Conservation (phyloP, 1,284 basidiomycete genomes). For the Tylopilus sp. region DNA sequence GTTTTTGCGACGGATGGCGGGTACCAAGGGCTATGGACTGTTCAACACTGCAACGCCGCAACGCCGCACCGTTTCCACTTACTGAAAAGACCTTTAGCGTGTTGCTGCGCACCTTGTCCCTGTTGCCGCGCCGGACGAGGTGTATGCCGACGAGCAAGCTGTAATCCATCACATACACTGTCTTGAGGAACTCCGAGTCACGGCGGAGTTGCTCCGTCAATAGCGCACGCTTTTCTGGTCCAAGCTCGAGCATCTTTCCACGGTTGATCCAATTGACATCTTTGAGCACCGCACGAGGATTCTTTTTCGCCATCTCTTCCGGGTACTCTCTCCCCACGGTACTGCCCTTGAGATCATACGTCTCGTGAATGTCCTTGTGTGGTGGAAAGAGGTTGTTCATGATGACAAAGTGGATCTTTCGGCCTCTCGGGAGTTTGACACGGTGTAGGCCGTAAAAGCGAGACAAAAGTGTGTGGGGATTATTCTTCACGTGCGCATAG, state of each 20-base stretch:
- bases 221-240: slow-evolving; percentile 90
- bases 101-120: slow-evolving; percentile 85
- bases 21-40: slow-evolving; percentile 57
- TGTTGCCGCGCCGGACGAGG: slow-evolving; percentile 86
- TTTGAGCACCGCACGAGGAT: slow-evolving; percentile 88
- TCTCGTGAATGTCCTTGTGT: slow-evolving; percentile 96
- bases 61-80: slow-evolving; percentile 28
- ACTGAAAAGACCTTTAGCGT: slow-evolving; percentile 92
- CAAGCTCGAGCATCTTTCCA: slow-evolving; percentile 76
- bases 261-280: slow-evolving; percentile 96
- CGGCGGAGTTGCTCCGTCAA: slow-evolving; percentile 86
- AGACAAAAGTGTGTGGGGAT: slow-evolving; percentile 92
- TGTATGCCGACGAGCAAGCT: slow-evolving; percentile 93
- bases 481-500: slow-evolving; percentile 82
- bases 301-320: slow-evolving; percentile 77
- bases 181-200: slow-evolving; percentile 83
- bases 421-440: slow-evolving; percentile 90
- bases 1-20: slow-evolving; percentile 51
- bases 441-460: slow-evolving; percentile 97
- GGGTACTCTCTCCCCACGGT: slow-evolving; percentile 87
- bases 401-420: slow-evolving; percentile 98
- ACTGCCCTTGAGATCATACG: slow-evolving; percentile 95
- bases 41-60: slow-evolving; percentile 2
- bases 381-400: slow-evolving; percentile 99
- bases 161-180: slow-evolving; percentile 94